Evolutionary conservation across 805 yeast species (phyloP).

Genomic region (Yarrowia sp.): DNA sequence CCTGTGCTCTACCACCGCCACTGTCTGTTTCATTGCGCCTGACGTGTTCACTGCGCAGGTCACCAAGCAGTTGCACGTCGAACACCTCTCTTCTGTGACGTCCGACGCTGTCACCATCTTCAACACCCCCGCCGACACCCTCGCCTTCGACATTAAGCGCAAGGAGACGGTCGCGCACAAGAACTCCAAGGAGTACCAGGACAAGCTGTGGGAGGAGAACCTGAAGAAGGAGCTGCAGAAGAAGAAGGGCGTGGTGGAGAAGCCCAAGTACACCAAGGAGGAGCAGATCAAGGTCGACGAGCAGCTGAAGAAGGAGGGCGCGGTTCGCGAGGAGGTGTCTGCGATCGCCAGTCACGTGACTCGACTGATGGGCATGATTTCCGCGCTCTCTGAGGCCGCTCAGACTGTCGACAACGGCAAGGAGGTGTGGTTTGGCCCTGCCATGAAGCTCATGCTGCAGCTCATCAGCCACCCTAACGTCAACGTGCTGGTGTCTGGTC

Average conservation of each 20-base stretch:
- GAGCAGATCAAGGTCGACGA: slow-evolving; percentile 62
- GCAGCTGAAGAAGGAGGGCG: slow-evolving; percentile 62
- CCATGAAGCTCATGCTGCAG: slow-evolving; percentile 51
- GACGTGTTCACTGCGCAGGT: slow-evolving; percentile 53
- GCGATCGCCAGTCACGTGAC: slow-evolving; percentile 41
- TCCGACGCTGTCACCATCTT: slow-evolving; percentile 51
- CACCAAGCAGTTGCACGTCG: slow-evolving; percentile 41
- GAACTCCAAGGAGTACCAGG: slow-evolving; percentile 80
- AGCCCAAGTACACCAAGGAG: slow-evolving; percentile 68
- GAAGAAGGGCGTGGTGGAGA: slow-evolving; percentile 27
- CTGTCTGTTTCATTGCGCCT: slow-evolving; percentile 58
- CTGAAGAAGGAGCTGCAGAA: slow-evolving; percentile 65
- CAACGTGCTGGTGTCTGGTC: neutral
- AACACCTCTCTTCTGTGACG: slow-evolving; percentile 46
- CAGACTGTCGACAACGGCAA: slow-evolving; percentile 61
- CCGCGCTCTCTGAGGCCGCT: slow-evolving; percentile 52
- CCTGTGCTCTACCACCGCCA: slow-evolving; percentile 38
- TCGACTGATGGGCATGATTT: slow-evolving; percentile 55
- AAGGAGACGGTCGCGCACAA: slow-evolving; percentile 52
- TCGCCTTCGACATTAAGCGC: slow-evolving; percentile 56
- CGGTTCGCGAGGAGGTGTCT: slow-evolving; percentile 51
- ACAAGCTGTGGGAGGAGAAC: slow-evolving; percentile 84
- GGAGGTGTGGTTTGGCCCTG: slow-evolving; percentile 67
- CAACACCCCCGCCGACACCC: slow-evolving; percentile 64
- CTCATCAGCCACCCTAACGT: slow-evolving; percentile 42